Evolutionary conservation across 345 rosid genomes (phyloP), one percentile per base, ranked within the genome.

Genomic region (Gossypioides kirkii): DNA sequence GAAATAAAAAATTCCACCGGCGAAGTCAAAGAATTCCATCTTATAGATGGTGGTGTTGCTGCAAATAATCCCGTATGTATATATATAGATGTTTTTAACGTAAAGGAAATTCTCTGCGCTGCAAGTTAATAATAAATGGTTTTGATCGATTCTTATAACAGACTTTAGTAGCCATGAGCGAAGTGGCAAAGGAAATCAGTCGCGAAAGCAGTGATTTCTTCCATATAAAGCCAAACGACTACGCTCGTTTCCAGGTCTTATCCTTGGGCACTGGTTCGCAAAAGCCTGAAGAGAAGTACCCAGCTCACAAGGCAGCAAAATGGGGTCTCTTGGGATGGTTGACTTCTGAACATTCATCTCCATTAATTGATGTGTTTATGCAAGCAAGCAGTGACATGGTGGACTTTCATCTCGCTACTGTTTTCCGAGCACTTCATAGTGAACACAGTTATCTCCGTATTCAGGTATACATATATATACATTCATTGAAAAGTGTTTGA

Each of bases 301-400:
- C 23, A 41, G 93, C 96, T 0, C 4, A 53, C 0, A 75, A 77
- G 41, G 89, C 84, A 14, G 90, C 96, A 11, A 78, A 74, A 43
- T 90, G 96, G 96, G 93, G 90, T 5, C 0, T 90, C 12, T 26
- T 88, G 69, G 86, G 90, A 32, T 90, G 96, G 96, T 79, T 88
- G 63, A 84, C 83, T 32, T 63, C 77, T 8, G 83, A 78, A 42
- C 77, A 78, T 17, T 79, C 84, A 3, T 82, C 87, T 3, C 96
- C 96, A 0, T 56, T 88, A 72, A 77, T 89, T 6, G 91, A 91
- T 55, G 79, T 81, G 8, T 89, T 89, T 45, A 84, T 14, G 45
- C 89, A 90, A 59, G 91, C 93, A 0, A 87, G 93, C 47, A 68
- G 82, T 5, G 90, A 89, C 50, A 82, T 90, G 91, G 86, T 87